Conservation (phyloP, 2,329 filamentous ascomycete species). For the Fusarium praegraminearum region DNA sequence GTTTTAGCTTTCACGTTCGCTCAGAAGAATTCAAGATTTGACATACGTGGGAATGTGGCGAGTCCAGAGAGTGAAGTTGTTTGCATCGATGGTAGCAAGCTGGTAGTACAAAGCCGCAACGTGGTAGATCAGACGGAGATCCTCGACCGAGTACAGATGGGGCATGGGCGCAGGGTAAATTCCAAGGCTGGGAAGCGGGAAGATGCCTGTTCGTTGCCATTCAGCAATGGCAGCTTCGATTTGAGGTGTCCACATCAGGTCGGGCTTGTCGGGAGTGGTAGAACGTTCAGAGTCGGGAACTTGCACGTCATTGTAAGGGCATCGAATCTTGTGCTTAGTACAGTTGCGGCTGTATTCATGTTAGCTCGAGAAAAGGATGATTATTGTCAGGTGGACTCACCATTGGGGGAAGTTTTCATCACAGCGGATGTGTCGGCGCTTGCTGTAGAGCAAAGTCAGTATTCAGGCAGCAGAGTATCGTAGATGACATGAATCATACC, state of each 20-base stretch:
- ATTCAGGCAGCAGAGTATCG: neutral
- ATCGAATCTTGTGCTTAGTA: conserved; percentile 98
- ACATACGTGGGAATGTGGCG: conserved; percentile 91
- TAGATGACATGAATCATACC: conserved; percentile 59
- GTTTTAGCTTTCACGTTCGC: conserved; percentile 27
- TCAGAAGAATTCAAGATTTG: neutral
- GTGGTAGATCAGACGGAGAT: conserved; percentile 90
- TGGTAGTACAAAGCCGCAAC: conserved; percentile 88
- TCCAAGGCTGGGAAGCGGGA: conserved; percentile 85
- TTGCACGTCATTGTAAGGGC: conserved; percentile 94
- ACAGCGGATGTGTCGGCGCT: conserved; percentile 95
- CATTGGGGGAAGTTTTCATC: conserved; percentile 99
- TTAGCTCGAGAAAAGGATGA: conserved; percentile 13
- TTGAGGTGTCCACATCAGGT: conserved; percentile 87
- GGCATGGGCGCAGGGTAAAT: conserved; percentile 81
- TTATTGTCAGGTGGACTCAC: conserved; percentile 62
- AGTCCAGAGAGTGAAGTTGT: conserved; percentile 91
- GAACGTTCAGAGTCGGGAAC: conserved; percentile 71
- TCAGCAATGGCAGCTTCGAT: conserved; percentile 83
- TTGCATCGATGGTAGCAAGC: conserved; percentile 79
- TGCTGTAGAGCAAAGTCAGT: conserved; percentile 60
- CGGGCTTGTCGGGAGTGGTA: conserved; percentile 71
- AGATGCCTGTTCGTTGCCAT: conserved; percentile 86
- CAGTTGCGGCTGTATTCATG: conserved; percentile 83
- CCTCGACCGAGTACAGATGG: conserved; percentile 78